A percentile compares a stretch with the other conserved stretches of the same genome.
phyloP scores from a whole-genome alignment of 2,329 filamentous ascomycete genomes.

The Aspergillus phoenicis region DNA sequence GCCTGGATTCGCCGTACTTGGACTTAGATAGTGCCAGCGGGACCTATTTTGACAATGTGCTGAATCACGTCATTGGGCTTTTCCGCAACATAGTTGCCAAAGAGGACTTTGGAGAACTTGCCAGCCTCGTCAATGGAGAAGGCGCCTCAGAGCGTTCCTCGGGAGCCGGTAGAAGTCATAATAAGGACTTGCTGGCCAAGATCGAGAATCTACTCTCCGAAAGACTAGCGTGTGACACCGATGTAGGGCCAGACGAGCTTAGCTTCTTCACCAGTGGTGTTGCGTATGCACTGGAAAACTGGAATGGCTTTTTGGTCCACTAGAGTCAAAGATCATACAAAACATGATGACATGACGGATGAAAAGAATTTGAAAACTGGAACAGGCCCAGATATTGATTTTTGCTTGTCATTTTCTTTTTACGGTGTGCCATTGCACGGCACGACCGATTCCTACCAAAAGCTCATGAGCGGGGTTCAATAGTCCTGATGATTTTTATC shows the following conservation, averaged over 20 bases:
- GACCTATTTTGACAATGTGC: slow-evolving; percentile 40
- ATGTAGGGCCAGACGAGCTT: slow-evolving; percentile 40
- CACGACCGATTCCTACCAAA: background rate
- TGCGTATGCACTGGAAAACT: slow-evolving; percentile 34
- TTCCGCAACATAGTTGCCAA: slow-evolving; percentile 44
- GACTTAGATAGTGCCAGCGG: slow-evolving; percentile 34
- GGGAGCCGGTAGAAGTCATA: slow-evolving; percentile 17
- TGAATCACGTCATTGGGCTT: slow-evolving; percentile 43
- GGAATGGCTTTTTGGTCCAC: slow-evolving; percentile 12
- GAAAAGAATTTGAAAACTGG: background rate
- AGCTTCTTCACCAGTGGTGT: slow-evolving; percentile 45
- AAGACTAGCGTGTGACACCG: slow-evolving; percentile 32
- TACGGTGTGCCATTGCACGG: too few relatives aligned
- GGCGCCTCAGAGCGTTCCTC: slow-evolving; percentile 14
- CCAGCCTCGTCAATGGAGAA: slow-evolving; percentile 31
- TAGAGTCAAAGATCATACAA: background rate
- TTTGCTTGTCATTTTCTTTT: background rate
- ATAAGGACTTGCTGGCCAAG: slow-evolving; percentile 31
- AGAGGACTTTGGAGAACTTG: slow-evolving; percentile 40
- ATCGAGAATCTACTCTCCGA: slow-evolving; percentile 41
- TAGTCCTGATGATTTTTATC: background rate
- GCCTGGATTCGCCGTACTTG: slow-evolving; percentile 35
- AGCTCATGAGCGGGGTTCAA: slow-evolving; percentile 4
- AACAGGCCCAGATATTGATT: background rate
- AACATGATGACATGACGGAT: background rate